These are phyloP conservation scores for Solanum sitiens DNA, from an alignment of 257 asterid species.

Conservation along the genomic window DNA sequence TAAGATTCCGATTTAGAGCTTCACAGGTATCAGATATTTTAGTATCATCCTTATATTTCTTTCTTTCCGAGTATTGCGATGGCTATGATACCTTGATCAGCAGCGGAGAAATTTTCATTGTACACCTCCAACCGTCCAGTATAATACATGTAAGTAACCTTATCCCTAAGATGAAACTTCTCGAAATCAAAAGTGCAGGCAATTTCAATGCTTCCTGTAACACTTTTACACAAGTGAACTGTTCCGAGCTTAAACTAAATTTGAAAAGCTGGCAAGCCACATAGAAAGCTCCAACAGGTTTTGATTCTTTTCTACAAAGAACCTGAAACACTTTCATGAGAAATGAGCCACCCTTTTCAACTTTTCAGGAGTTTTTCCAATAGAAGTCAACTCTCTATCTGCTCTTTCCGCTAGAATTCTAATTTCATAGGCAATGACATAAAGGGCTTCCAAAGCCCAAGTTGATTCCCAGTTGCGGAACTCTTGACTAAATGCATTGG, in stretches of 20 bases:
- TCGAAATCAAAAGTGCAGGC: slow-evolving; percentile 85
- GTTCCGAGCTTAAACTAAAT: slow-evolving; percentile 89
- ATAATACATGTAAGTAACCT: slow-evolving; percentile 95
- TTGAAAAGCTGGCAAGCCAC: slow-evolving; percentile 92
- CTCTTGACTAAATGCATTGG: slow-evolving; percentile 95
- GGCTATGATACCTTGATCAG: slow-evolving; percentile 78
- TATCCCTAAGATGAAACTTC: slow-evolving; percentile 89
- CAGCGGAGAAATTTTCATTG: slow-evolving; percentile 88
- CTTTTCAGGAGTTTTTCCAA: slow-evolving; percentile 81
- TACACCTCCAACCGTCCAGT: slow-evolving; percentile 95
- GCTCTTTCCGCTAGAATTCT: slow-evolving; percentile 91
- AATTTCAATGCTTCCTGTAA: slow-evolving; percentile 88
- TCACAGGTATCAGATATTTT: too few relatives aligned
- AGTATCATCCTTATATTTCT: slow-evolving; percentile 57
- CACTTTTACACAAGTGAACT: slow-evolving; percentile 81
- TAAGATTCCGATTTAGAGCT: too few relatives aligned
- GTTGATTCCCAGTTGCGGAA: slow-evolving; percentile 96
- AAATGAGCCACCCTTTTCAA: slow-evolving; percentile 86
- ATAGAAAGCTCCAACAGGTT: slow-evolving; percentile 86
- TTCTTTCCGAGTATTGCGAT: slow-evolving; percentile 47
- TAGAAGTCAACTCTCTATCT: slow-evolving; percentile 68
- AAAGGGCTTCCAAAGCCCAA: slow-evolving; percentile 90
- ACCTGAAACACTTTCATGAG: slow-evolving; percentile 93
- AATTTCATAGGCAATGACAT: slow-evolving; percentile 69
- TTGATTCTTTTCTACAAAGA: slow-evolving; percentile 90